These are phyloP conservation scores for Hygrophoropsis aurantiaca DNA, from an alignment of 768 basidiomycete species.

Conservation along the genomic window DNA sequence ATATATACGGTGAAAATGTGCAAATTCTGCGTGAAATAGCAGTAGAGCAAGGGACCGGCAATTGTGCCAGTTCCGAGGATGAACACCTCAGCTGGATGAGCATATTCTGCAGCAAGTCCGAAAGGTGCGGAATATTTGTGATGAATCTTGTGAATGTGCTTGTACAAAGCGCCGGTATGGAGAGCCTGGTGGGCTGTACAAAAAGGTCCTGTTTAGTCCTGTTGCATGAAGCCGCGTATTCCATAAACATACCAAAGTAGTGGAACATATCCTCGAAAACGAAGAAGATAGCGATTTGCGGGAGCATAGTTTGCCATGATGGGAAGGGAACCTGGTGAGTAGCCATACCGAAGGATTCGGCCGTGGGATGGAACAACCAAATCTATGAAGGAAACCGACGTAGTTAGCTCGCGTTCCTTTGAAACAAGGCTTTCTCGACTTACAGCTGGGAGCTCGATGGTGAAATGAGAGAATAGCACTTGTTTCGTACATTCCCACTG, in stretches of 20 bases:
- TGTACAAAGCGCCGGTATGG: slow-evolving; percentile 83
- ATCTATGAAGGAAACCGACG: slow-evolving; percentile 51
- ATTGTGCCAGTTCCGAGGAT: slow-evolving; percentile 94
- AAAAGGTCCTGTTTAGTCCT: slow-evolving; percentile 1
- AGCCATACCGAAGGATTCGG: slow-evolving; percentile 82
- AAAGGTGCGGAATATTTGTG: slow-evolving; percentile 98
- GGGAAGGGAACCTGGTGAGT: slow-evolving; percentile 96
- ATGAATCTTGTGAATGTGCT: slow-evolving; percentile 94
- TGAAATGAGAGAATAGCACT: slow-evolving; percentile 94
- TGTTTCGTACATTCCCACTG: slow-evolving; percentile 97
- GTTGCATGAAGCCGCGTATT: not conserved
- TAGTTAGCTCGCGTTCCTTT: not conserved
- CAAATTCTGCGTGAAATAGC: slow-evolving; percentile 64
- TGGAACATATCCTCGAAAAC: slow-evolving; percentile 97
- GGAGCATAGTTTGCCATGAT: slow-evolving; percentile 59
- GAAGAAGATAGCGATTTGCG: slow-evolving; percentile 87
- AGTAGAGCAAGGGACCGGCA: slow-evolving; percentile 83
- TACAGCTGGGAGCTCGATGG: slow-evolving; percentile 88
- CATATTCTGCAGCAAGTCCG: slow-evolving; percentile 96
- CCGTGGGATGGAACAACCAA: slow-evolving; percentile 89
- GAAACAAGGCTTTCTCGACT: slow-evolving; percentile 26
- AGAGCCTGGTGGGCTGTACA: slow-evolving; percentile 80
- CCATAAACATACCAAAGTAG: slow-evolving; percentile 62
- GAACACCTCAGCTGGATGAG: slow-evolving; percentile 94
- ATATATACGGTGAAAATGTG: slow-evolving; percentile 93